Evolutionary conservation across 2,329 filamentous ascomycete species (phyloP).

Genomic region (Stachybotrys echinatus): DNA sequence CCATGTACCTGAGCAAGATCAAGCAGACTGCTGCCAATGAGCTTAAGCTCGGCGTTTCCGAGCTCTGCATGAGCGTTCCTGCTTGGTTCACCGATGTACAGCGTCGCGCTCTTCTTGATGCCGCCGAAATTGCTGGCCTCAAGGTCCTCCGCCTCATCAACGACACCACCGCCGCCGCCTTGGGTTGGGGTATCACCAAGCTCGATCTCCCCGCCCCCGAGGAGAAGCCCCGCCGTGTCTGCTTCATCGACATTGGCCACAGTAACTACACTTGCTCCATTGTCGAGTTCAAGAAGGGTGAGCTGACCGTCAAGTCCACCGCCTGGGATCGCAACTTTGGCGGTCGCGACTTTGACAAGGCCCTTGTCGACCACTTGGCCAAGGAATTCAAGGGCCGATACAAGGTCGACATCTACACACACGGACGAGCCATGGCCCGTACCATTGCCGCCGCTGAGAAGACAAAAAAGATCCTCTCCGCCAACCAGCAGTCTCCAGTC

Average conservation of each 20-base stretch:
- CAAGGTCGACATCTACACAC: slow-evolving; percentile 91
- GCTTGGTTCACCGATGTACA: slow-evolving; percentile 97
- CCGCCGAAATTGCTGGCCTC: slow-evolving; percentile 86
- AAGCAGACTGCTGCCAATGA: slow-evolving; percentile 82
- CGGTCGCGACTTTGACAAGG: slow-evolving; percentile 95
- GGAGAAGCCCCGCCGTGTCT: slow-evolving; percentile 86
- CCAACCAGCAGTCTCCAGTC: slow-evolving; percentile 85
- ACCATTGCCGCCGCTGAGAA: slow-evolving; percentile 89
- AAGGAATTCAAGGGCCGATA: slow-evolving; percentile 96
- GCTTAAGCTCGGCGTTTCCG: slow-evolving; percentile 84
- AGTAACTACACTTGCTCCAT: slow-evolving; percentile 93
- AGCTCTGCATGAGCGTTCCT: slow-evolving; percentile 90
- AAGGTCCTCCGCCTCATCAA: slow-evolving; percentile 94
- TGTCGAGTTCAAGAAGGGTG: slow-evolving; percentile 95
- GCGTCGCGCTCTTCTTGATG: slow-evolving; percentile 83
- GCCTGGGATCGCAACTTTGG: slow-evolving; percentile 94
- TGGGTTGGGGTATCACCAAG: slow-evolving; percentile 98
- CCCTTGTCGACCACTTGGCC: slow-evolving; percentile 88
- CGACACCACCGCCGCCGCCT: slow-evolving; percentile 91
- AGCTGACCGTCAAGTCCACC: slow-evolving; percentile 88
- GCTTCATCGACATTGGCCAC: slow-evolving; percentile 92
- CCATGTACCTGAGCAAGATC: slow-evolving; percentile 95
- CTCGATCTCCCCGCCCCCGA: slow-evolving; percentile 82
- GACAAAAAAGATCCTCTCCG: slow-evolving; percentile 96
- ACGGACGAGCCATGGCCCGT: slow-evolving; percentile 84